These are phyloP conservation scores for Trichosphaerium sp. DNA, from an alignment of 78 protist genomes.

Conservation along the genomic window DNA sequence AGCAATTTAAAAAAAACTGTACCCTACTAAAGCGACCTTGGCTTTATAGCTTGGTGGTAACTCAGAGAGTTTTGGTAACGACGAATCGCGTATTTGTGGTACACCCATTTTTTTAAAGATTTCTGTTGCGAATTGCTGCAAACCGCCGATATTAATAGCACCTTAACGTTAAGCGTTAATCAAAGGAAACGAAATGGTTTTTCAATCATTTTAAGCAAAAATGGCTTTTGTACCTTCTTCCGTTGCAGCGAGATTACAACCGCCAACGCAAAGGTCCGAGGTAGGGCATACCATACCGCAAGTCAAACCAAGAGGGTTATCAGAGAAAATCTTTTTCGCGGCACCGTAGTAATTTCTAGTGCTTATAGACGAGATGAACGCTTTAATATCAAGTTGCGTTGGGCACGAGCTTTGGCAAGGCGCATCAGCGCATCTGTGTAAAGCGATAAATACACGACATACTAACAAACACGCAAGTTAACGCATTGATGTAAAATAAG, in stretches of 20 bases:
- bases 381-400: slow-evolving; percentile 77
- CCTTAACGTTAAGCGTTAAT: no score
- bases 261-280: slow-evolving; percentile 75
- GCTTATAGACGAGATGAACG: slow-evolving; percentile 72
- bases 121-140: slow-evolving; percentile 85
- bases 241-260: slow-evolving; percentile 82
- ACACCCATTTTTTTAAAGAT: slow-evolving; percentile 74
- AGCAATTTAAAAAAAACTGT: not conserved
- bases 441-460: no score
- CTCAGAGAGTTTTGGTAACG: slow-evolving; percentile 52
- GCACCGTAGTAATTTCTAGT: slow-evolving; percentile 84
- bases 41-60: slow-evolving; percentile 53
- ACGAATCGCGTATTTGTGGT: slow-evolving; percentile 81
- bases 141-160: slow-evolving; percentile 85
- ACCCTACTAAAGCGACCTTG: slow-evolving; percentile 1
- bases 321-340: slow-evolving; percentile 76
- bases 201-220: no score
- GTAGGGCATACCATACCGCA: slow-evolving; percentile 91
- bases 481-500: no score
- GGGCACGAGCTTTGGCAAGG: slow-evolving; percentile 92
- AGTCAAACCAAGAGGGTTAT: slow-evolving; percentile 86
- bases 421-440: slow-evolving; percentile 89
- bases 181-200: no score
- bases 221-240: no score
- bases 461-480: no score